A percentile compares a stretch with the other conserved stretches of the same genome.
These are phyloP conservation scores for Penicillium psychrofluorescens DNA, from an alignment of 495 filamentous ascomycete genomes.

Conservation along the genomic window DNA sequence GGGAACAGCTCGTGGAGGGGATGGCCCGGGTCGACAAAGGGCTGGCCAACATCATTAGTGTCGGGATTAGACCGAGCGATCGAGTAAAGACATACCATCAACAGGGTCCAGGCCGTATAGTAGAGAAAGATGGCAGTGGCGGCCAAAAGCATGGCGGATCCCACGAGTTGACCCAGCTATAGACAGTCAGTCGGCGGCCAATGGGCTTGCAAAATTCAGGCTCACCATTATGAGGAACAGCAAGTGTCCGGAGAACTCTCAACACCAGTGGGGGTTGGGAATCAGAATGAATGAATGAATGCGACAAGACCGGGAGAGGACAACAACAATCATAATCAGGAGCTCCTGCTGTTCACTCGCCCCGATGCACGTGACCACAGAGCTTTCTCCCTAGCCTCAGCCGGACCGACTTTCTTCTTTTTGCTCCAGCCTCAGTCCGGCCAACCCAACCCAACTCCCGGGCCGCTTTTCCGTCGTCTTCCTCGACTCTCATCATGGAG, in stretches of 20 bases:
- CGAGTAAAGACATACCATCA: constrained; percentile 62
- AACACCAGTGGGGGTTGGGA: too few relatives aligned
- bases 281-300: constrained; percentile 3
- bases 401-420: not conserved
- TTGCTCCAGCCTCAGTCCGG: constrained; percentile 1
- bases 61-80: not conserved
- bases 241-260: not conserved
- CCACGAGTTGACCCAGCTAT: constrained; percentile 91
- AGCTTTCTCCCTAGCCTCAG: constrained; percentile 13
- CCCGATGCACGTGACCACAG: constrained; percentile 10
- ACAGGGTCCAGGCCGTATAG: constrained; percentile 95
- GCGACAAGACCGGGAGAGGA: constrained; percentile 1
- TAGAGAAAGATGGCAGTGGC: constrained; percentile 95
- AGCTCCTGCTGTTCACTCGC: constrained; percentile 3
- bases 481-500: constrained; percentile 25
- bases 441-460: constrained; percentile 9
- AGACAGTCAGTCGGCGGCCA: constrained; percentile 1
- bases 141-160: constrained; percentile 94
- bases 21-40: constrained; percentile 92
- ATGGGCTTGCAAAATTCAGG: not conserved
- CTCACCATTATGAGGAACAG: constrained; percentile 22
- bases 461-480: constrained; percentile 2
- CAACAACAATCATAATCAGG: constrained; percentile 5
- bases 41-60: constrained; percentile 40
- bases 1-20: constrained; percentile 93